phyloP scores from a whole-genome alignment of 257 asterid genomes.

The Nicotiana tabacum region DNA sequence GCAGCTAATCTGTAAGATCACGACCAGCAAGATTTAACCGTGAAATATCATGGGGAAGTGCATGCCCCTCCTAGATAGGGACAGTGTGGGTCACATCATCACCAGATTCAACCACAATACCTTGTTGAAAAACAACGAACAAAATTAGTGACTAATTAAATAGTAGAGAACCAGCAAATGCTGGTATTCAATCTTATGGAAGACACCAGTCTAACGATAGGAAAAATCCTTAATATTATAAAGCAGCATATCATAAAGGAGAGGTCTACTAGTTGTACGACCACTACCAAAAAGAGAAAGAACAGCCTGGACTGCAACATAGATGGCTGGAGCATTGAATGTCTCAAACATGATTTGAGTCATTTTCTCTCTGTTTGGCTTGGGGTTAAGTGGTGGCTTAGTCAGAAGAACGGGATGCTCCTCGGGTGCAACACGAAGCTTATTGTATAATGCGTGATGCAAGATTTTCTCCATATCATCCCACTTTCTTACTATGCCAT shows the following conservation, averaged over 20 bases:
- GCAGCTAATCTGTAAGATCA: neutral
- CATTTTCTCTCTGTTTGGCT: conserved; percentile 12
- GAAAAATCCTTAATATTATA: too few relatives aligned
- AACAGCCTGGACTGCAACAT: conserved; percentile 17
- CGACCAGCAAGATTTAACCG: too few relatives aligned
- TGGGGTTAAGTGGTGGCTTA: conserved; percentile 15
- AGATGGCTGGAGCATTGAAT: conserved; percentile 14
- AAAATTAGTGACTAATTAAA: neutral
- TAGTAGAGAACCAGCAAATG: neutral
- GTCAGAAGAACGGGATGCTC: conserved; percentile 16
- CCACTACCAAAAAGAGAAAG: conserved; percentile 14
- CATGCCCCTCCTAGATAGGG: neutral
- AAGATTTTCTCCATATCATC: conserved; percentile 12
- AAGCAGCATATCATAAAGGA: too few relatives aligned
- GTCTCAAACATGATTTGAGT: too few relatives aligned
- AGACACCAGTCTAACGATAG: too few relatives aligned
- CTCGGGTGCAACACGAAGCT: conserved; percentile 15
- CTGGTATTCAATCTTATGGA: neutral
- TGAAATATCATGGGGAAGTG: neutral
- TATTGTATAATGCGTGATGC: conserved; percentile 16
- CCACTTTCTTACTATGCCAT: too few relatives aligned
- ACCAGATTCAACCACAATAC: conserved; percentile 6
- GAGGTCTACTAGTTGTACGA: neutral
- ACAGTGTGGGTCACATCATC: neutral
- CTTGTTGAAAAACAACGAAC: neutral